Evolutionary conservation across 805 yeast genomes (phyloP).

Genomic region (Myxozyma melibiosi): DNA sequence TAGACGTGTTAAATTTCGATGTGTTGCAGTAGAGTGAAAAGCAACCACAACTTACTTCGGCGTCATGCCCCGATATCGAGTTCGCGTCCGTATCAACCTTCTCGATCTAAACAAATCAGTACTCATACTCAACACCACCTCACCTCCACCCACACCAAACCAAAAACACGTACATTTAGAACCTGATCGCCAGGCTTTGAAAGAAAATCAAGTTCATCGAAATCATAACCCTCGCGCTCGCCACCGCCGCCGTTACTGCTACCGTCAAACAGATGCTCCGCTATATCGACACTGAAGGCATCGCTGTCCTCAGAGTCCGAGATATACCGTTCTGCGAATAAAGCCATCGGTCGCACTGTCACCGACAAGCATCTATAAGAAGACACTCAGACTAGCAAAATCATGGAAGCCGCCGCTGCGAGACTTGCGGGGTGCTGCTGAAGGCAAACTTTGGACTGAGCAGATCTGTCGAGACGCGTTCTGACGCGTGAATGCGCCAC

Average conservation of each 20-base stretch:
- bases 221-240: background rate
- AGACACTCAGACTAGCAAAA: too few relatives aligned
- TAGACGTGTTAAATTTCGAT: too few relatives aligned
- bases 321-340: slow-evolving; percentile 19
- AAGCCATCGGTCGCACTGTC: slow-evolving; percentile 25
- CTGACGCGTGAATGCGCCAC: background rate
- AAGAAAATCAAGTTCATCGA: slow-evolving; percentile 20
- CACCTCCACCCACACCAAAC: background rate
- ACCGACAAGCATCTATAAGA: too few relatives aligned
- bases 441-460: background rate
- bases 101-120: too few relatives aligned
- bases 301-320: slow-evolving; percentile 31
- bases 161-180: background rate
- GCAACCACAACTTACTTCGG: too few relatives aligned
- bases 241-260: background rate
- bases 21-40: too few relatives aligned
- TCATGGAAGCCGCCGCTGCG: too few relatives aligned
- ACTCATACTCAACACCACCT: too few relatives aligned
- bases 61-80: too few relatives aligned
- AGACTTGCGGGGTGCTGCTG: too few relatives aligned
- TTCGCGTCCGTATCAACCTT: too few relatives aligned
- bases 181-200: background rate
- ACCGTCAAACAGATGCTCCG: slow-evolving; percentile 1
- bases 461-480: background rate
- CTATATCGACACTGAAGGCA: slow-evolving; percentile 3